A percentile compares a stretch with the other conserved stretches of the same genome.
These are phyloP conservation scores for Rhynchosporium agropyri DNA, from an alignment of 2,329 filamentous ascomycete species.

Conservation along the genomic window DNA sequence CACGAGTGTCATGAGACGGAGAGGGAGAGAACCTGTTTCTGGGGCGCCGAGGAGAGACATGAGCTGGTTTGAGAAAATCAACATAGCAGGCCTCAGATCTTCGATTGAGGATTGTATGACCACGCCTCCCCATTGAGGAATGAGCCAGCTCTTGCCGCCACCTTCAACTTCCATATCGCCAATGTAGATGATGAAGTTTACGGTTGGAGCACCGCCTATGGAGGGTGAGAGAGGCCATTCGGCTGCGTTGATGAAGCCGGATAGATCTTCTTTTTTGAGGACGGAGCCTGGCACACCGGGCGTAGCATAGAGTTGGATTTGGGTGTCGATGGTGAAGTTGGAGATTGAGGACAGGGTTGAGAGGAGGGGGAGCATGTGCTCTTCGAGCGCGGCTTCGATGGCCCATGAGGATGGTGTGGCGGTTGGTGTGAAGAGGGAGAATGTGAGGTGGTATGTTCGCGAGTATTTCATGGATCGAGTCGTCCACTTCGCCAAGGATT, in stretches of 20 bases:
- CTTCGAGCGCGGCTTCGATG: conserved; percentile 76
- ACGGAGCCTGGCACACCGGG: conserved; percentile 63
- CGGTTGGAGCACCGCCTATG: conserved; percentile 88
- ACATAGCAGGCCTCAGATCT: conserved; percentile 75
- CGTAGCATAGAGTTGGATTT: conserved; percentile 90
- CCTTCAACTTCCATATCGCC: conserved; percentile 57
- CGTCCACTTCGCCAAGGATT: conserved; percentile 67
- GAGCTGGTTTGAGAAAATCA: conserved; percentile 89
- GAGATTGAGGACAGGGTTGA: conserved; percentile 80
- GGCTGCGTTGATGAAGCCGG: conserved; percentile 94
- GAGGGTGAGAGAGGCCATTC: conserved; percentile 97
- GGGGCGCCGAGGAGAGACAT: conserved; percentile 86
- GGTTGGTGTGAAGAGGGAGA: conserved; percentile 87
- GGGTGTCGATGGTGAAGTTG: conserved; percentile 94
- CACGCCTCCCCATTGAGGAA: conserved; percentile 92
- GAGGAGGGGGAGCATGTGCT: conserved; percentile 82
- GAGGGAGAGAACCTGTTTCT: conserved; percentile 77
- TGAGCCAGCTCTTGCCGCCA: conserved; percentile 73
- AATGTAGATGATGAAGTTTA: conserved; percentile 94
- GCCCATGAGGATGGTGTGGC: conserved; percentile 85
- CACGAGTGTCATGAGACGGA: conserved; percentile 81
- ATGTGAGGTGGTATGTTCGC: conserved; percentile 91
- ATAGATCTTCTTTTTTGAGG: conserved; percentile 82
- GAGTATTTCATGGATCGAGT: conserved; percentile 89
- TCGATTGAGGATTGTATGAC: conserved; percentile 61